A percentile compares a stretch with the other conserved stretches of the same genome.
Conservation (phyloP, 768 basidiomycete genomes). For the Kwoniella sp. region DNA sequence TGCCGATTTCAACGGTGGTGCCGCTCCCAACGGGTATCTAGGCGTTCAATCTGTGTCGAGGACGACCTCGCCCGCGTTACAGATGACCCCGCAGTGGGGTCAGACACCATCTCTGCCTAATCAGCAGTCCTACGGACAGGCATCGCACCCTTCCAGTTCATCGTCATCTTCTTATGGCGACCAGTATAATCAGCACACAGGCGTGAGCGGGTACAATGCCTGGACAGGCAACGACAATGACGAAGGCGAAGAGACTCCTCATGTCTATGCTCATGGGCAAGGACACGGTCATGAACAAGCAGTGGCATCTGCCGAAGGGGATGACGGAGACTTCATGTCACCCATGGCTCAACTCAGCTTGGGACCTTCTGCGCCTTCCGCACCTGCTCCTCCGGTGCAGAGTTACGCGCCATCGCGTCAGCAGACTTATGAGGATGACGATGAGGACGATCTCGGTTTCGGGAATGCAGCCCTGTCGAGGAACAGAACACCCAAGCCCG, state of each 20-base stretch:
- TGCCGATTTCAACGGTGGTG: constrained; percentile 32
- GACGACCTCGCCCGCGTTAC: constrained; percentile 47
- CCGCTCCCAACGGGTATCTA: constrained; percentile 24
- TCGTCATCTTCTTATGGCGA: constrained; percentile 24
- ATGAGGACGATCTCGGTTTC: constrained; percentile 86
- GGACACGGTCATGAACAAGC: background rate
- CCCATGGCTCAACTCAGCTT: constrained; percentile 47
- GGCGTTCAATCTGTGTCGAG: constrained; percentile 31
- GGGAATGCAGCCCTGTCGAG: constrained; percentile 66
- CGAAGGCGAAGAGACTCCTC: constrained; percentile 12
- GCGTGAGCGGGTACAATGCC: constrained; percentile 8
- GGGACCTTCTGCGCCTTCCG: constrained; percentile 8
- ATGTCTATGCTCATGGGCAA: constrained; percentile 3
- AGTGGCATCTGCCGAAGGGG: background rate
- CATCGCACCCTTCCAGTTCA: constrained; percentile 10
- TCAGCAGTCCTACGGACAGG: background rate
- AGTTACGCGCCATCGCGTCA: constrained; percentile 22
- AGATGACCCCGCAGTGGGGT: constrained; percentile 62
- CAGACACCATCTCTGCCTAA: constrained; percentile 60
- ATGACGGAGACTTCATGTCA: constrained; percentile 44
- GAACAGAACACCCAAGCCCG: constrained; percentile 36
- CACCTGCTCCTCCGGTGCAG: background rate
- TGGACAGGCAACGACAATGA: constrained; percentile 8
- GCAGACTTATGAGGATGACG: constrained; percentile 61
- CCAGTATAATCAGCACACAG: constrained; percentile 12